Base-by-base conservation (phyloP, 2,329 filamentous ascomycete species). In the Talaromyces sp. region DNA sequence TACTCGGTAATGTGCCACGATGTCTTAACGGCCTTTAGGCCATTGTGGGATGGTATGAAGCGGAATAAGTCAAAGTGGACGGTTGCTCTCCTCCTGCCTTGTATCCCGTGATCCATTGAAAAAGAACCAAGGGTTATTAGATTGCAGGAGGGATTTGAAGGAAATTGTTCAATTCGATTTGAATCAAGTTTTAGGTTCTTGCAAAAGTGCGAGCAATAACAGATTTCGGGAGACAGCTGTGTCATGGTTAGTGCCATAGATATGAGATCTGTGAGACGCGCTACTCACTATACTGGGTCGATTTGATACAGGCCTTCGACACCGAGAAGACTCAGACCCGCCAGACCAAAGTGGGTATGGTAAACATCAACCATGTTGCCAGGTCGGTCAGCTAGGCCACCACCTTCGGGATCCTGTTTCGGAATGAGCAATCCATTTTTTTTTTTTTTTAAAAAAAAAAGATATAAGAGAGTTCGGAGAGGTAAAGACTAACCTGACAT, bases 331-430 rank as follows among this genome's bases (percentile, higher is more conserved):
- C 91, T 96, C 61, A 99, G 76, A 2, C 94, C 94, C 17, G 92
- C 89, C 58, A 97, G 76, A 20, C 90, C 91, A 71, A 99, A 99
- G 48, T 86, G 78, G 0, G 94, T 97, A 69, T 99, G 94, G 78
- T 95, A 99, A 30, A 99, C 92, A 77, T 99, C 94, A 19, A 97
- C 93, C 87, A 93, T 91, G 67, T 99, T 87, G 22, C 90, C 92
- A 9, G 94, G 93, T 56, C 92, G 80, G 75, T 99, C 94, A 4
- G 93, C 87, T 61, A 99, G 84, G 10, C 94, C 94, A 22, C 94
- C 94, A 27, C 82, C 75, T 52, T 95, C 88, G 1, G 84, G 79
- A 70, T 99, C 94, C 78, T 83, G 30, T 2, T 29, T 42, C 68
- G 20, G 65, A 53, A 51, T 60, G 56, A 65, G 55, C 10, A n/a